Base-by-base conservation (phyloP, 2,329 filamentous ascomycete species). In the Acephala macrosclerotiorum region DNA sequence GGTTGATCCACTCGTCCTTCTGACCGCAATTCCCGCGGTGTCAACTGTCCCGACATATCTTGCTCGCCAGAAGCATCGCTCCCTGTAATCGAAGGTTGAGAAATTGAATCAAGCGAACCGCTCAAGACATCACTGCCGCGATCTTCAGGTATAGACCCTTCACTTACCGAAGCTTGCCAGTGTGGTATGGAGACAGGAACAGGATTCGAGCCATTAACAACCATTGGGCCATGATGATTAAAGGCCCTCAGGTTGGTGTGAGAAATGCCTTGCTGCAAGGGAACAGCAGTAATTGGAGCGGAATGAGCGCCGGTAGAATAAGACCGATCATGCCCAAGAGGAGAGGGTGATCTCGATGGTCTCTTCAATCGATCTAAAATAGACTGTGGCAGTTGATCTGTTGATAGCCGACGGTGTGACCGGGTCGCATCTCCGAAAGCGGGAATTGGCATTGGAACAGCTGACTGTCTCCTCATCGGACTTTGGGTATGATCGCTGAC, bases 321-420 rank as follows among this genome's bases (percentile, higher is more conserved):
- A 1, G 73, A 72, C n/a, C 73, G 69, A 45, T 75, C 74, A 58
- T 76, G 72, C 11, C 74, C 75, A 42, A 77, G 68, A n/a, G 76
- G 76, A 8, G 76, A 78, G 14, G 75, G 76, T 14, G 76, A 78
- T 53, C 76, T 64, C 20, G 76, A 77, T 3, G 74, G 70, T 33
- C 73, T 68, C 45, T 71, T 75, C 18, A 77, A 49, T 25, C 75
- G 68, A 63, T 77, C 73, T 22, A 76, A 64, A 36, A 77, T 73
- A 1, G 74, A 76, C 57, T 75, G 75, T 22, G 75, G 75, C 45
- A 77, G 65, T 56, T 77, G 75, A 60, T 78, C 76, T 12, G 73
- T 74, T 16, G 76, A 78, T 36, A 74, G 57, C 36, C 65, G 61
- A 14, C 65, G 65, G 20, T 72, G 67, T 29, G 73, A 68, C 59